phyloP scores from a whole-genome alignment of 148 eudicot species.

The Camellia granthamiana region DNA sequence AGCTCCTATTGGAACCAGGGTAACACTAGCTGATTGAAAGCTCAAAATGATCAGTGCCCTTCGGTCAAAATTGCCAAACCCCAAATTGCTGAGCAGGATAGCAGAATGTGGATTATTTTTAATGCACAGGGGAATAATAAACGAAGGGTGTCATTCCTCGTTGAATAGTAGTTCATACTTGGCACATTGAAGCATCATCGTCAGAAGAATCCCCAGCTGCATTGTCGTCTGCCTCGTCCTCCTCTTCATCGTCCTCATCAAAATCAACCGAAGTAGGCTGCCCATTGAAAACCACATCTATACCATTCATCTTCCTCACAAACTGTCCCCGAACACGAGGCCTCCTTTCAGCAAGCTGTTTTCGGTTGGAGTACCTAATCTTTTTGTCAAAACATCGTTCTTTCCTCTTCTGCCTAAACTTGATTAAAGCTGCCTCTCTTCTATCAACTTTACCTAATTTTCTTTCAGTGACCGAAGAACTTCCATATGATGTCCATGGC shows the following conservation, averaged over 20 bases:
- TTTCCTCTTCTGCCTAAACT: constrained; percentile 93
- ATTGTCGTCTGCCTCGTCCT: constrained; percentile 45
- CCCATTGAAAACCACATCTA: constrained; percentile 81
- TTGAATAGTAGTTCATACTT: no score
- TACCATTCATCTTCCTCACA: constrained; percentile 82
- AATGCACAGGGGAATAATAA: background rate
- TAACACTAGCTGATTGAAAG: background rate
- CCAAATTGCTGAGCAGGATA: background rate
- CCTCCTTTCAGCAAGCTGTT: constrained; percentile 79
- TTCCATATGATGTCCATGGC: constrained; percentile 58
- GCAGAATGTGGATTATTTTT: background rate
- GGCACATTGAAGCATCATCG: constrained; percentile 32
- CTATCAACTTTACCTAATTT: constrained; percentile 62
- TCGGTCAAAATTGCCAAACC: background rate
- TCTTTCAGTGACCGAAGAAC: constrained; percentile 39
- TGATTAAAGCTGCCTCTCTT: constrained; percentile 86
- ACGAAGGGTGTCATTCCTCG: no score
- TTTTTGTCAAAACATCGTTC: constrained; percentile 95
- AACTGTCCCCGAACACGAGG: constrained; percentile 97
- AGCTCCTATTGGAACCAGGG: no score
- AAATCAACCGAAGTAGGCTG: constrained; percentile 62
- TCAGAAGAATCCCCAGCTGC: constrained; percentile 43
- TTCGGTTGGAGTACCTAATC: constrained; percentile 88
- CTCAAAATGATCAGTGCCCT: background rate
- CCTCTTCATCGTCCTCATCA: constrained; percentile 74